These are phyloP conservation scores for Coniosporium apollinis DNA, from an alignment of 495 filamentous ascomycete species.

Conservation along the genomic window DNA sequence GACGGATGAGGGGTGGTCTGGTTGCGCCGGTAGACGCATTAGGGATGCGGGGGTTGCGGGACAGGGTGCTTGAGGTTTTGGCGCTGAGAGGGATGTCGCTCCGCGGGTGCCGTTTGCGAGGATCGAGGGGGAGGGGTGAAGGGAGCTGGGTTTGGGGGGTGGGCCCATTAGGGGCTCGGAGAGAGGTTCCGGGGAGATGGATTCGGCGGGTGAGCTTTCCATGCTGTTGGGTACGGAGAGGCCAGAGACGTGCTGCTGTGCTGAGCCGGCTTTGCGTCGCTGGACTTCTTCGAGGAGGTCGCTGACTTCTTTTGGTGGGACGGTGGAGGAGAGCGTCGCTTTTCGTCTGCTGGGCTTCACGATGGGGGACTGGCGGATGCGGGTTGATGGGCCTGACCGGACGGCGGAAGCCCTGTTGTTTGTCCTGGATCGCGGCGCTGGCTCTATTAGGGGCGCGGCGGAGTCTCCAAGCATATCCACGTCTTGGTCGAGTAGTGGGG, in stretches of 20 bases:
- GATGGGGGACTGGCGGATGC: conserved; percentile 54
- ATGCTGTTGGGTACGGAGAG: conserved; percentile 23
- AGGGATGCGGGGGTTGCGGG: conserved; percentile 24
- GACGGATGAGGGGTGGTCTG: no score
- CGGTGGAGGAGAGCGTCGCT: conserved; percentile 23
- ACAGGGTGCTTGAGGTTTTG: no score
- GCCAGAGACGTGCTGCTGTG: conserved; percentile 4
- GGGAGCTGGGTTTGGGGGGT: conserved; percentile 36
- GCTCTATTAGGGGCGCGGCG: conserved; percentile 6
- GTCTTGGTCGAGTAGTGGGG: conserved; percentile 18
- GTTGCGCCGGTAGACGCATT: conserved; percentile 12
- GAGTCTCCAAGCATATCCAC: conserved; percentile 17
- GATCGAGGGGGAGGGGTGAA: conserved; percentile 38
- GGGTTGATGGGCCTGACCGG: conserved; percentile 14
- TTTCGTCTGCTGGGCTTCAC: conserved; percentile 57
- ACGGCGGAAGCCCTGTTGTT: conserved; percentile 13
- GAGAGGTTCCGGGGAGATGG: conserved; percentile 54
- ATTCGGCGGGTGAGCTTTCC: conserved; percentile 48
- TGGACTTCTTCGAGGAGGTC: conserved; percentile 17
- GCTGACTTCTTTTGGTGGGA: conserved; percentile 20
- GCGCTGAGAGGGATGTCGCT: no score
- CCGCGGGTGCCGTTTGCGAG: no score
- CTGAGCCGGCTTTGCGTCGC: conserved; percentile 12
- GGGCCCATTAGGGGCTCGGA: conserved; percentile 56
- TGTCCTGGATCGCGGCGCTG: conserved; percentile 10